phyloP scores from a whole-genome alignment of 768 basidiomycete genomes.

The Crassisporium funariophilum region DNA sequence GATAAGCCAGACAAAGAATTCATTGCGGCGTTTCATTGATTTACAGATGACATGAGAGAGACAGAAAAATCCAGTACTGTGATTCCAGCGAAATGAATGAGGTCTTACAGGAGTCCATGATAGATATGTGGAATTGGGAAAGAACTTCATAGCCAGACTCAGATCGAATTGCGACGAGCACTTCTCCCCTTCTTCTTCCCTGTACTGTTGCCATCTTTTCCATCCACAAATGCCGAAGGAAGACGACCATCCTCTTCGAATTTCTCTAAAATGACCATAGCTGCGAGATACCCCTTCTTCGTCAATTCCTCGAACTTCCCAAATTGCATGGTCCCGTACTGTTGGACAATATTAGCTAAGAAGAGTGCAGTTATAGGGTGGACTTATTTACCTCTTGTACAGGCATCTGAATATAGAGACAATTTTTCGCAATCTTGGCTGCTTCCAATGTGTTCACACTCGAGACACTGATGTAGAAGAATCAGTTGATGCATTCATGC shows the following conservation, averaged over 20 bases:
- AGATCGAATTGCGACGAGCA: slow-evolving; percentile 76
- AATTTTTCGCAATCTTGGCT: slow-evolving; percentile 87
- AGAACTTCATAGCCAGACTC: too few relatives aligned
- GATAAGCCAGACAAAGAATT: too few relatives aligned
- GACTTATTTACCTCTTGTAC: slow-evolving; percentile 73
- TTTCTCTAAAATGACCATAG: slow-evolving; percentile 67
- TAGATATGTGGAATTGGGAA: too few relatives aligned
- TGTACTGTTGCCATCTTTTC: slow-evolving; percentile 44
- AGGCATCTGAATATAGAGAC: slow-evolving; percentile 93
- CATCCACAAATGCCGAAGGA: slow-evolving; percentile 73
- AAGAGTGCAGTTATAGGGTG: background rate
- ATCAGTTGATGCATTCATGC: slow-evolving; percentile 7
- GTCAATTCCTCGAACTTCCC: slow-evolving; percentile 87
- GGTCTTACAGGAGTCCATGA: slow-evolving; percentile 5
- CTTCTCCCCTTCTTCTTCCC: slow-evolving; percentile 74
- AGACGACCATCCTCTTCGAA: slow-evolving; percentile 84
- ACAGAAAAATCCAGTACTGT: too few relatives aligned
- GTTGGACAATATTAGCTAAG: slow-evolving; percentile 6
- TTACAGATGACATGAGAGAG: too few relatives aligned
- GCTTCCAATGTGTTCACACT: slow-evolving; percentile 94
- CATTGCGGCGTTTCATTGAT: too few relatives aligned
- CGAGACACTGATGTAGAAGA: slow-evolving; percentile 69
- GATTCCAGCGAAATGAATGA: too few relatives aligned
- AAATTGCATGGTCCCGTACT: slow-evolving; percentile 93
- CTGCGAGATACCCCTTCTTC: slow-evolving; percentile 76